These are phyloP conservation scores for Kuraishia capsulata DNA, from an alignment of 805 yeast species.

Conservation along the genomic window DNA sequence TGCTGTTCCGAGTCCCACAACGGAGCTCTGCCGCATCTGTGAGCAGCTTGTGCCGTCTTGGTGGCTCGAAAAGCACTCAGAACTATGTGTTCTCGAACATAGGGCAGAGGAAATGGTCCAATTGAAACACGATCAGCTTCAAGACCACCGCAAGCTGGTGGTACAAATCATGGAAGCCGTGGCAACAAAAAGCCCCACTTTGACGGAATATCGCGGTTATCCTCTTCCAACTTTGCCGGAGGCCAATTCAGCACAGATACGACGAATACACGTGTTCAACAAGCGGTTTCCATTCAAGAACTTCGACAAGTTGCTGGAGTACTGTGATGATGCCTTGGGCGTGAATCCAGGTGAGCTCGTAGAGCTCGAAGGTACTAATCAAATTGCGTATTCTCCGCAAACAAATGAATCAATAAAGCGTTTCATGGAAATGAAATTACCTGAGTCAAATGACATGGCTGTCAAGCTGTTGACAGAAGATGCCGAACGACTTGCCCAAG, in stretches of 20 bases:
- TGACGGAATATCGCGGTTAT: constrained; percentile 48
- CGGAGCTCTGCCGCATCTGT: constrained; percentile 84
- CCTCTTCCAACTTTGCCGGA: constrained; percentile 25
- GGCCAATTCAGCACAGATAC: constrained; percentile 7
- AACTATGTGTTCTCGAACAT: constrained; percentile 80
- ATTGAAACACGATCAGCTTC: constrained; percentile 60
- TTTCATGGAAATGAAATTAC: constrained; percentile 27
- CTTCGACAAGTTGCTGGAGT: constrained; percentile 44
- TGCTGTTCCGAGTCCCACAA: constrained; percentile 68
- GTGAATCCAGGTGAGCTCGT: constrained; percentile 64
- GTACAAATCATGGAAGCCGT: constrained; percentile 32
- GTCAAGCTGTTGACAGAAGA: constrained; percentile 55
- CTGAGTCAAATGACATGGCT: constrained; percentile 57
- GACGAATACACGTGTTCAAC: constrained; percentile 16
- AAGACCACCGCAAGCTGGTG: constrained; percentile 58
- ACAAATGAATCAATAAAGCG: constrained; percentile 47
- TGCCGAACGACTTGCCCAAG: constrained; percentile 49
- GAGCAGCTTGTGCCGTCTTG: constrained; percentile 88
- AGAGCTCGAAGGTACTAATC: constrained; percentile 10
- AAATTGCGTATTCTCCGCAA: constrained; percentile 44
- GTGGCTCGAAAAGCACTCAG: constrained; percentile 93
- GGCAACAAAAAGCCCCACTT: constrained; percentile 6
- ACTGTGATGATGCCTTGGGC: constrained; percentile 66
- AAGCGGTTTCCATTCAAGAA: constrained; percentile 55
- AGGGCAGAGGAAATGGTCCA: constrained; percentile 71